Evolutionary conservation across 1,284 basidiomycete genomes (phyloP).

Genomic region (Cerrena zonata): DNA sequence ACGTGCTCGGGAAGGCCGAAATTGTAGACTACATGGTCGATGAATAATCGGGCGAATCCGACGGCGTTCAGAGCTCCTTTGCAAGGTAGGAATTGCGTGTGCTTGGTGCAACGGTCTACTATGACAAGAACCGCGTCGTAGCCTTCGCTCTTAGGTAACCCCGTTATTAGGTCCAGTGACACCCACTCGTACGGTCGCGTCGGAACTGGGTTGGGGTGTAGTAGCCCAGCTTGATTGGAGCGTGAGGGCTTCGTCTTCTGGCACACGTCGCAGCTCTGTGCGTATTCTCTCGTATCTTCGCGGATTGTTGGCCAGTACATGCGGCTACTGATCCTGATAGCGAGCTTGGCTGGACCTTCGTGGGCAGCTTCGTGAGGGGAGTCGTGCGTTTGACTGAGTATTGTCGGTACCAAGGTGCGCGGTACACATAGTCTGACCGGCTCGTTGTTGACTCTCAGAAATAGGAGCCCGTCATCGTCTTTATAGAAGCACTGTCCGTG

Average conservation of each 20-base stretch:
- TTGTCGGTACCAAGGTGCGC: background rate
- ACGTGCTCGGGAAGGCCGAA: conserved; percentile 22
- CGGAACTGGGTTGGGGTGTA: conserved; percentile 36
- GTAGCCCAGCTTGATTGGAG: conserved; percentile 25
- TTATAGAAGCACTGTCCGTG: conserved; percentile 13
- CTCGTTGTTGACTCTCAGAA: conserved; percentile 20
- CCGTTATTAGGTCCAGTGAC: conserved; percentile 41
- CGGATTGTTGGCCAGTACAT: conserved; percentile 33
- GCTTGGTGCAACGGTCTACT: conserved; percentile 31
- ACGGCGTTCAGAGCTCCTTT: conserved; percentile 6
- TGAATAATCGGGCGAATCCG: conserved; percentile 17
- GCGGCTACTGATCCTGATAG: conserved; percentile 14
- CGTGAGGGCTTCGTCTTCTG: conserved; percentile 32
- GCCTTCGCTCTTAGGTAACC: conserved; percentile 33
- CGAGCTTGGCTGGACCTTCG: conserved; percentile 24
- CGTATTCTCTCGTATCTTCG: conserved; percentile 22
- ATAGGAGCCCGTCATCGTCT: conserved; percentile 15
- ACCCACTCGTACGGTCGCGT: conserved; percentile 34
- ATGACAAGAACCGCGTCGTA: conserved; percentile 25
- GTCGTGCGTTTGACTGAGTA: conserved; percentile 13
- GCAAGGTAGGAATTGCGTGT: conserved; percentile 31
- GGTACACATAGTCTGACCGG: conserved; percentile 20
- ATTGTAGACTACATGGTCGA: conserved; percentile 13
- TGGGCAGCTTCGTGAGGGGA: conserved; percentile 23
- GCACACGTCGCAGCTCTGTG: conserved; percentile 33